Conservation (phyloP, 805 yeast genomes). For the Candida silvicultrix region DNA sequence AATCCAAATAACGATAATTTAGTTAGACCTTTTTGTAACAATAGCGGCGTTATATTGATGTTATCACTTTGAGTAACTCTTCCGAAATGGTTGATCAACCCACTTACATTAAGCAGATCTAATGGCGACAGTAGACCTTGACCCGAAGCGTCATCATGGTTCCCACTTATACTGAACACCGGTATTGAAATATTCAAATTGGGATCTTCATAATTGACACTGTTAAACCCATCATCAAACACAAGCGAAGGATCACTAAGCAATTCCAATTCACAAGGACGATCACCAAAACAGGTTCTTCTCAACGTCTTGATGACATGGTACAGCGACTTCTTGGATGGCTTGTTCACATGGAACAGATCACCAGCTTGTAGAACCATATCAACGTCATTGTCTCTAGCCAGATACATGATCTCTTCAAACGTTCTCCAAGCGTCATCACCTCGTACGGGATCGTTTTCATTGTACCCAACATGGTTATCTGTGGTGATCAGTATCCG, state of each 20-base stretch:
- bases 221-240: slow-evolving; percentile 57
- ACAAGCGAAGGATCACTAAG: slow-evolving; percentile 70
- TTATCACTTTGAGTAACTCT: slow-evolving; percentile 69
- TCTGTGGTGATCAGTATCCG: slow-evolving; percentile 84
- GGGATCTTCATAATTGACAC: slow-evolving; percentile 85
- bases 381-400: slow-evolving; percentile 68
- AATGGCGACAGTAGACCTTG: slow-evolving; percentile 75
- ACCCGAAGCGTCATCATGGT: slow-evolving; percentile 96
- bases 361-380: slow-evolving; percentile 92
- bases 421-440: slow-evolving; percentile 87
- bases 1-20: slow-evolving; percentile 83
- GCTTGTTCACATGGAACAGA: slow-evolving; percentile 84
- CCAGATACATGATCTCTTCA: slow-evolving; percentile 72
- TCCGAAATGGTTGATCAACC: slow-evolving; percentile 87
- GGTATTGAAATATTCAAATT: slow-evolving; percentile 87
- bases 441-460: slow-evolving; percentile 83
- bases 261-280: slow-evolving; percentile 79
- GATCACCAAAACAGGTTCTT: slow-evolving; percentile 71
- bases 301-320: slow-evolving; percentile 74
- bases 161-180: slow-evolving; percentile 87
- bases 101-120: slow-evolving; percentile 76
- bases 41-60: slow-evolving; percentile 66
- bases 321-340: slow-evolving; percentile 78
- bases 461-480: slow-evolving; percentile 92
- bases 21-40: slow-evolving; percentile 78